Conservation (phyloP, 83 land plant genomes). For the Larix sibirica region DNA sequence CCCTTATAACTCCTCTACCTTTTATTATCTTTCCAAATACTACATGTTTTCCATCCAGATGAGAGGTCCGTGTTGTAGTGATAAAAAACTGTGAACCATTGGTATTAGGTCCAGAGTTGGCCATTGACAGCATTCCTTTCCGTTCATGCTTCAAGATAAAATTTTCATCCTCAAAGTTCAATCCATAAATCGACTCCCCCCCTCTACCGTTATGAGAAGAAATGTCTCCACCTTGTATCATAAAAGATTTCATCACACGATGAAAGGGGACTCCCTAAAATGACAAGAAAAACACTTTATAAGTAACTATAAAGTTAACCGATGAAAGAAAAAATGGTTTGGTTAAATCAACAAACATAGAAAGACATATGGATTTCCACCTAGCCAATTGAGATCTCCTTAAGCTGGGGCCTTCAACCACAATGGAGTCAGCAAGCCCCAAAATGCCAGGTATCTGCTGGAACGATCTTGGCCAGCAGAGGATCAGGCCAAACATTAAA, state of each 20-base stretch:
- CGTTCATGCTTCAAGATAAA: constrained; percentile 29
- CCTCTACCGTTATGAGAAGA: constrained; percentile 29
- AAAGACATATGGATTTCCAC: not conserved
- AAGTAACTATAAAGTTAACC: too few species aligned
- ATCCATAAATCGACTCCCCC: constrained; percentile 37
- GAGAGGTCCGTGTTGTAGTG: constrained; percentile 14
- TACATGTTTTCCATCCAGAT: constrained; percentile 30
- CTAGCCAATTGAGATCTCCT: not conserved
- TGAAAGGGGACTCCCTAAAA: constrained; percentile 30
- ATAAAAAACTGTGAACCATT: constrained; percentile 33
- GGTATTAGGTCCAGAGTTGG: constrained; percentile 25
- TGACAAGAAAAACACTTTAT: too few species aligned
- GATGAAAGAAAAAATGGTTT: not conserved
- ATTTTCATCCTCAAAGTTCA: constrained; percentile 38
- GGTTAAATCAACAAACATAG: not conserved
- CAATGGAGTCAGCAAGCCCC: not conserved
- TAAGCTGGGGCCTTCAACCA: not conserved
- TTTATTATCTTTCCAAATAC: constrained; percentile 25
- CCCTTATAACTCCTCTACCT: constrained; percentile 21
- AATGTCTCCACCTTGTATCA: constrained; percentile 40
- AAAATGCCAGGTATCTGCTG: not conserved
- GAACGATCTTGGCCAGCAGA: constrained; percentile 1
- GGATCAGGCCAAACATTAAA: not conserved
- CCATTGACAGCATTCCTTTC: constrained; percentile 27
- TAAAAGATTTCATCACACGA: constrained; percentile 26